Percentiles rank a stretch among this genome's conserved stretches.
Evolutionary conservation across 129 eudicot genomes (phyloP).

Genomic region (Daucus carota): DH1_v3.0 NC_030382.2:50155501-50156000

Average conservation of each 20-base stretch:
- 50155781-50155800: conserved; percentile 47
- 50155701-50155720: conserved; percentile 45
- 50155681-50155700: conserved; percentile 73
- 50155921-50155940: conserved; percentile 21
- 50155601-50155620: conserved; percentile 67
- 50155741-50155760: conserved; percentile 42
- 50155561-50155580: conserved; percentile 61
- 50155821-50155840: conserved; percentile 43
- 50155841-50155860: conserved; percentile 5
- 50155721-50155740: conserved; percentile 42
- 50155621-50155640: conserved; percentile 72
- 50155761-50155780: conserved; percentile 84
- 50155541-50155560: conserved; percentile 71
- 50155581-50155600: conserved; percentile 74
- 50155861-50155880: neutral
- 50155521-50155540: conserved; percentile 54
- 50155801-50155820: conserved; percentile 55
- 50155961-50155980: neutral
- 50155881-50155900: conserved; percentile 14
- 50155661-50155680: conserved; percentile 57
- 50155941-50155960: conserved; percentile 14
- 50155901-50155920: conserved; percentile 16
- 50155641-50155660: conserved; percentile 62
- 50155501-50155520: conserved; percentile 47
- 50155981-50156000: neutral